Conservation (phyloP, 2,329 filamentous ascomycete species). For the Huntiella bhutanensis region DNA sequence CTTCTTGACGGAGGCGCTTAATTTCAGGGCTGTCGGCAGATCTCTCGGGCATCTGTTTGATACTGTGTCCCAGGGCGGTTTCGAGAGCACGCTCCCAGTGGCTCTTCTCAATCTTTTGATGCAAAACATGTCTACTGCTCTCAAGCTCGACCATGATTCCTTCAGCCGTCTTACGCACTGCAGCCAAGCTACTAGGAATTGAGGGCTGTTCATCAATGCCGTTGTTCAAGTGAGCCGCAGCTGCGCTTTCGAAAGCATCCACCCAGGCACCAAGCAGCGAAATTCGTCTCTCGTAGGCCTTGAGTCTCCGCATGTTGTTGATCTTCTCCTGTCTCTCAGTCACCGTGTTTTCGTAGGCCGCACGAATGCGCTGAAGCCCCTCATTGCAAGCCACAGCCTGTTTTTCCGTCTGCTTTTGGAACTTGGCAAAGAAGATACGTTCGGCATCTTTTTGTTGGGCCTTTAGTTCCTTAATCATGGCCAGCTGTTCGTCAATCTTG, state of each 20-base stretch:
- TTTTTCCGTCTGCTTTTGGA: constrained; percentile 79
- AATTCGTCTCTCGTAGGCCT: constrained; percentile 69
- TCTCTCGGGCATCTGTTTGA: constrained; percentile 57
- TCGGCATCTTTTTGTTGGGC: constrained; percentile 84
- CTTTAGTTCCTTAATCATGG: constrained; percentile 88
- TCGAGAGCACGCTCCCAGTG: constrained; percentile 82
- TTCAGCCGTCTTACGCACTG: constrained; percentile 72
- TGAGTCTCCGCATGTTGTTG: constrained; percentile 61
- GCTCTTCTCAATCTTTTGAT: constrained; percentile 60
- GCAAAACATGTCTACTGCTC: constrained; percentile 73
- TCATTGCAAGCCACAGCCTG: constrained; percentile 57
- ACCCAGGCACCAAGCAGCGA: constrained; percentile 80
- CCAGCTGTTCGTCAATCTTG: constrained; percentile 97
- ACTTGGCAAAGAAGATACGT: constrained; percentile 63
- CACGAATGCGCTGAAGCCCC: constrained; percentile 59
- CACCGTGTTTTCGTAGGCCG: constrained; percentile 65
- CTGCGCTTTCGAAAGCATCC: constrained; percentile 71
- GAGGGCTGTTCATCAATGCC: constrained; percentile 17
- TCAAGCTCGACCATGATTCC: constrained; percentile 82
- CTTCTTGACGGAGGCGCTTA: constrained; percentile 56
- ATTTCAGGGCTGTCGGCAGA: constrained; percentile 19
- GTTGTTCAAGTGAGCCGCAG: constrained; percentile 37
- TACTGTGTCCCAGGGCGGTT: constrained; percentile 68
- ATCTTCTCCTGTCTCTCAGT: constrained; percentile 63
- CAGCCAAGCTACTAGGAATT: constrained; percentile 47